phyloP scores from a whole-genome alignment of 139 green algal species.

The Coelastrella sp. region DNA sequence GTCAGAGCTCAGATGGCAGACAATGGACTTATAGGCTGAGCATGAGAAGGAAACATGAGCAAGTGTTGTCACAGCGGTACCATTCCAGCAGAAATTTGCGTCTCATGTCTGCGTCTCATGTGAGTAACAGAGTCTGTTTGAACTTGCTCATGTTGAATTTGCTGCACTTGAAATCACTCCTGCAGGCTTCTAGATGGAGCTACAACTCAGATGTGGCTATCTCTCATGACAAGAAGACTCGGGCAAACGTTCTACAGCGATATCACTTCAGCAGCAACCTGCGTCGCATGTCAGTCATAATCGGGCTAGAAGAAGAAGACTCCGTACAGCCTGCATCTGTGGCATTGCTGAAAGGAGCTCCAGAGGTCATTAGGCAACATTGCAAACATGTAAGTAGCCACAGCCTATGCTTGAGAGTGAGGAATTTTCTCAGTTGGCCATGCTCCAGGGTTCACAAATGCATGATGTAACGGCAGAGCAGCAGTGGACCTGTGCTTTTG shows the following conservation, averaged over 20 bases:
- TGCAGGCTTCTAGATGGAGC: slow-evolving; percentile 69
- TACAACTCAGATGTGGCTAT: slow-evolving; percentile 50
- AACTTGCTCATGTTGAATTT: too few relatives aligned
- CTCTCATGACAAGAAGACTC: slow-evolving; percentile 55
- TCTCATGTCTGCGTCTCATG: too few relatives aligned
- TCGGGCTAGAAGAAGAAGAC: slow-evolving; percentile 62
- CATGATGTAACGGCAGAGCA: too few relatives aligned
- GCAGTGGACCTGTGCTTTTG: too few relatives aligned
- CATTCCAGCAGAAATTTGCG: too few relatives aligned
- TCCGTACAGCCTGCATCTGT: slow-evolving; percentile 25
- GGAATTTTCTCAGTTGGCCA: too few relatives aligned
- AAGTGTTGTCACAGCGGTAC: too few relatives aligned
- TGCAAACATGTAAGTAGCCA: slow-evolving; percentile 46
- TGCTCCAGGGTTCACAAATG: too few relatives aligned
- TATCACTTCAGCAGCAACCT: slow-evolving; percentile 94
- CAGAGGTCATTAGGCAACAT: slow-evolving; percentile 83
- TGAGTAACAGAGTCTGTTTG: too few relatives aligned
- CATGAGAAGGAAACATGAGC: too few relatives aligned
- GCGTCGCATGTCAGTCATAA: slow-evolving; percentile 92
- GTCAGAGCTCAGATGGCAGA: slow-evolving; percentile 93
- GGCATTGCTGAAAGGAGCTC: slow-evolving; percentile 89
- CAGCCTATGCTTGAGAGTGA: too few relatives aligned
- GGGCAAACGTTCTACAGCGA: slow-evolving; percentile 79
- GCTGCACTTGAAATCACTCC: background rate
- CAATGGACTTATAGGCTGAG: slow-evolving; percentile 70